A percentile compares a stretch with the other conserved stretches of the same genome.
These are phyloP conservation scores for Penicillium antarcticum DNA, from an alignment of 495 filamentous ascomycete genomes.

Conservation along the genomic window DNA sequence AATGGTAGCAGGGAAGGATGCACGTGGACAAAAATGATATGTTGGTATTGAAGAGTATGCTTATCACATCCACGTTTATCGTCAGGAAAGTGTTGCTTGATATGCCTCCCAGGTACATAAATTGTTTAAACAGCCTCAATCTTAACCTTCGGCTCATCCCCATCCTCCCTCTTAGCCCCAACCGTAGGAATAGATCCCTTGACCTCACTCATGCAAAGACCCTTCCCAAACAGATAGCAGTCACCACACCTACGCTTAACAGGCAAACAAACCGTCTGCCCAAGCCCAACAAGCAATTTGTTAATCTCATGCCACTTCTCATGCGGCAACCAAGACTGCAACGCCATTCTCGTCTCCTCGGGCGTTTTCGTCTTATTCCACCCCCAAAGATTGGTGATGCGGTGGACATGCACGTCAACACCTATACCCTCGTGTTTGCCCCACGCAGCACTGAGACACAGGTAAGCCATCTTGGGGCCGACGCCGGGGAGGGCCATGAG, in stretches of 20 bases:
- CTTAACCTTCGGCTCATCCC: constrained; percentile 32
- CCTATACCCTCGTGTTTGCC: constrained; percentile 60
- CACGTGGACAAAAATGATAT: too few species aligned
- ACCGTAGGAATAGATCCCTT: constrained; percentile 42
- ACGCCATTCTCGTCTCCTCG: constrained; percentile 74
- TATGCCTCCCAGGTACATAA: too few species aligned
- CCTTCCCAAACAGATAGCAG: constrained; percentile 69
- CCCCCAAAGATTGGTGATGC: constrained; percentile 94
- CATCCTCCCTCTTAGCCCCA: constrained; percentile 40
- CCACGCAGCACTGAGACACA: constrained; percentile 76
- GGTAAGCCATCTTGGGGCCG: constrained; percentile 95
- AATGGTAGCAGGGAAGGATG: too few species aligned
- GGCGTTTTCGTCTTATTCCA: constrained; percentile 84
- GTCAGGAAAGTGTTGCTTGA: too few species aligned
- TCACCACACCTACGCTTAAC: constrained; percentile 78
- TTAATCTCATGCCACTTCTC: constrained; percentile 96
- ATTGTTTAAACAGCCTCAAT: constrained; percentile 18
- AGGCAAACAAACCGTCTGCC: constrained; percentile 83
- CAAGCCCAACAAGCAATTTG: constrained; percentile 84
- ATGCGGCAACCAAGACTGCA: constrained; percentile 81
- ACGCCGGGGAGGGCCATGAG: constrained; percentile 84
- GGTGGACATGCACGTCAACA: constrained; percentile 70
- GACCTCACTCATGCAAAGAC: constrained; percentile 71
- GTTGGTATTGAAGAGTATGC: too few species aligned
- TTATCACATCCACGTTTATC: too few species aligned